phyloP scores from a whole-genome alignment of 768 basidiomycete species.

The Leccinum incarnatum region DNA sequence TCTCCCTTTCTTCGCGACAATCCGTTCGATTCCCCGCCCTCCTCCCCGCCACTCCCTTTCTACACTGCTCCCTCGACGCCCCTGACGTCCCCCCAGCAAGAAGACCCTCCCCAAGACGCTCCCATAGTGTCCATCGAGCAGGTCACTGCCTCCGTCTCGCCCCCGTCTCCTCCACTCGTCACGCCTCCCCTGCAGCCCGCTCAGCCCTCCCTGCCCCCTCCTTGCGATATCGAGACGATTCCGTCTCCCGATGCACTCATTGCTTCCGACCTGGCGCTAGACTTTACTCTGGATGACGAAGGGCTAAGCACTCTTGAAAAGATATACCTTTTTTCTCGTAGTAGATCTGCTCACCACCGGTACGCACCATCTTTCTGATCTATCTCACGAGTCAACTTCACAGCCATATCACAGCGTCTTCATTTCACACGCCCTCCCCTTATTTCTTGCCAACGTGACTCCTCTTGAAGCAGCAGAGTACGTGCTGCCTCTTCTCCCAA shows the following conservation, averaged over 20 bases:
- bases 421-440: slow-evolving; percentile 81
- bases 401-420: slow-evolving; percentile 56
- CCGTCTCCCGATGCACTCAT: slow-evolving; percentile 26
- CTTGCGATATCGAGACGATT: slow-evolving; percentile 28
- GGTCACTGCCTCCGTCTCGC: slow-evolving; percentile 15
- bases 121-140: slow-evolving; percentile 18
- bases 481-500: slow-evolving; percentile 84
- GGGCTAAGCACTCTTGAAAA: slow-evolving; percentile 82
- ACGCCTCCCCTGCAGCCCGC: slow-evolving; percentile 19
- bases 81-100: slow-evolving; percentile 38
- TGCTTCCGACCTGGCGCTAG: slow-evolving; percentile 32
- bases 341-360: slow-evolving; percentile 64
- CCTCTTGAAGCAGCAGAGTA: slow-evolving; percentile 91
- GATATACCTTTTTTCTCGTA: slow-evolving; percentile 86
- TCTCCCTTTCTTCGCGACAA: slow-evolving; percentile 36
- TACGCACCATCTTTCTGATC: slow-evolving; percentile 17
- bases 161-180: slow-evolving; percentile 27
- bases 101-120: slow-evolving; percentile 31
- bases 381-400: not conserved
- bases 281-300: slow-evolving; percentile 67
- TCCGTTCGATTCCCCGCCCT: slow-evolving; percentile 35
- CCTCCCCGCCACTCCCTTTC: slow-evolving; percentile 41
- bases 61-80: slow-evolving; percentile 50
- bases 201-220: slow-evolving; percentile 19
- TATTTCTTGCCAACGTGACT: slow-evolving; percentile 70